Base-by-base conservation (phyloP, 768 basidiomycete genomes). In the Kwoniella heveanensis region DNA sequence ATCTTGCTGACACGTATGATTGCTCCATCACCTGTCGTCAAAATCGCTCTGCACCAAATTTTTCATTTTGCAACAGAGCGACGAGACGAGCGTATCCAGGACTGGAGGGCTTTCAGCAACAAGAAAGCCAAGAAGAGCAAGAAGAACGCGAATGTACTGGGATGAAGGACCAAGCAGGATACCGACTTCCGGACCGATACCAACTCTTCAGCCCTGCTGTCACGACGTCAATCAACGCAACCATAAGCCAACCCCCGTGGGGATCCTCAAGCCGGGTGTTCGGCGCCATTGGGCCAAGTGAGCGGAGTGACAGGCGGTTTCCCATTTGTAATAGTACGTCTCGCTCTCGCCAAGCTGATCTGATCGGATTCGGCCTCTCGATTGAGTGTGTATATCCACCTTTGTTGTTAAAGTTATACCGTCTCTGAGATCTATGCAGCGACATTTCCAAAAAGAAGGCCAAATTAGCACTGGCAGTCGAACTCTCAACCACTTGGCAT, bases 121-220 rank as follows among this genome's bases (percentile, higher is more conserved):
- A 67, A 66, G 37, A 69, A 68, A 58, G 46, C 57, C 44, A 75
- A 74, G 63, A 78, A 77, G 62, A 64, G 65, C 51, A 77, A 74
- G 71, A 77, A 79, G 73, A 78, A 77, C 62, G 47, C 60, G 2
- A 71, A 77, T 52, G 78, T 79, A 10, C 64, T 79, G 26, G 78
- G 78, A 12, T 79, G 57, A 61, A 27, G 13, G 24, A 19, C 51
- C 5, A 7, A 52, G 2, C 51, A 13, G 49, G 22, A 21, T 29
- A 3, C 51, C 51, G 15, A 2, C 51, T 25, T n/a, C n/a, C n/a
- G n/a, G n/a, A n/a, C n/a, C 51, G 13, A 29, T 52, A 52, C 13
- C 32, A 32, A 32, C 32, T 32, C 32, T 32, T 13, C 32, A 32
- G 32, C 32, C 32, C 13, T 13, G 32, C 13, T 5, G 32, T 32